These are phyloP conservation scores for Globisporangium echinulatum DNA, from an alignment of 352 stramenopile genomes.

Conservation along the genomic window DNA sequence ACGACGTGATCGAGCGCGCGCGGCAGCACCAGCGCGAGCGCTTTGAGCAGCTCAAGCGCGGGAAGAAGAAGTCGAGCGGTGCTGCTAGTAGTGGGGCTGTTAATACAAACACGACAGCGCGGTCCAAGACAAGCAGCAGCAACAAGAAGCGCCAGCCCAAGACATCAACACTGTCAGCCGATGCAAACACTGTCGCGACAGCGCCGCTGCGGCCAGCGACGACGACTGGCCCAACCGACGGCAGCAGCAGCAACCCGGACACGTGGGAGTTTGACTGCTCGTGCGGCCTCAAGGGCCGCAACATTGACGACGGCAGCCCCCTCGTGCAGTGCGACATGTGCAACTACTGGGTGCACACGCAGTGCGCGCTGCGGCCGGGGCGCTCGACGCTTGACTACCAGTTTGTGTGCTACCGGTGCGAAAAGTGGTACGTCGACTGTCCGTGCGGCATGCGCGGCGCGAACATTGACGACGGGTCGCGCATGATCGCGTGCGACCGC, in stretches of 20 bases:
- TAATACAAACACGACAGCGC: background rate
- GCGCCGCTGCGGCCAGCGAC: background rate
- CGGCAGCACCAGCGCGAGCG: slow-evolving; percentile 31
- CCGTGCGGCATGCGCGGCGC: slow-evolving; percentile 40
- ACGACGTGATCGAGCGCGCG: slow-evolving; percentile 29
- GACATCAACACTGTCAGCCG: background rate
- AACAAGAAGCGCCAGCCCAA: slow-evolving; percentile 27
- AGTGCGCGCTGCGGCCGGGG: slow-evolving; percentile 10
- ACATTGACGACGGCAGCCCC: slow-evolving; percentile 35
- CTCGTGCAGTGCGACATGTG: slow-evolving; percentile 41
- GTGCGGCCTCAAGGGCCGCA: slow-evolving; percentile 46
- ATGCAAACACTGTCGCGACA: background rate
- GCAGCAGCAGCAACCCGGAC: slow-evolving; percentile 16
- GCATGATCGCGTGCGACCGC: slow-evolving; percentile 60
- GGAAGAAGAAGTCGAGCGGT: slow-evolving; percentile 19
- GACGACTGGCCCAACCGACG: slow-evolving; percentile 1
- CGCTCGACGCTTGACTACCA: slow-evolving; percentile 4
- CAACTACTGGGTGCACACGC: slow-evolving; percentile 22
- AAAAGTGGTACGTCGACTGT: slow-evolving; percentile 59
- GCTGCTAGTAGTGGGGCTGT: background rate
- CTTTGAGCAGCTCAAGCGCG: slow-evolving; percentile 21
- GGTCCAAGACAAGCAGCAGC: background rate
- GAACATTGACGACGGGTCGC: slow-evolving; percentile 54
- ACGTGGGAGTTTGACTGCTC: slow-evolving; percentile 62
- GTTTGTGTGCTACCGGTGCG: slow-evolving; percentile 18